Base-by-base conservation (phyloP, 768 basidiomycete species). In the Rhodotorula kratochvilovae region DNA sequence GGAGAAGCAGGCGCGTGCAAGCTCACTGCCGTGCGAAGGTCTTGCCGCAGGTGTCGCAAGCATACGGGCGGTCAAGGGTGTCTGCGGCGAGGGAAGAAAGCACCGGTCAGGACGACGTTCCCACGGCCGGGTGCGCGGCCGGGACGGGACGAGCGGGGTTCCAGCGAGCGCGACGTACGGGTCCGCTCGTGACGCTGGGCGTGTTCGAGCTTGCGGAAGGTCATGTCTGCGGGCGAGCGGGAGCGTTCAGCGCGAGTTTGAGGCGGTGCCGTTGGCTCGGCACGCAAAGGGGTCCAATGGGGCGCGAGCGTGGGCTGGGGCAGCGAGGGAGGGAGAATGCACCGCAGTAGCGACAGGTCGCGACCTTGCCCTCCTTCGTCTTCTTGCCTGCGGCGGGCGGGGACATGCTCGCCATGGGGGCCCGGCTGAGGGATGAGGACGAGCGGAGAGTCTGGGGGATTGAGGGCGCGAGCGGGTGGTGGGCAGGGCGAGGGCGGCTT, bases 191-290 rank as follows among this genome's bases (percentile, higher is more conserved):
- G 77, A 0, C 77, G 55, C 50, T 78, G 77, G 21, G 71, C 60
- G 55, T 78, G 77, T 51, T 78, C 77, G 39, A 77, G 67, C 61
- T 76, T 77, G 31, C 67, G 71, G 66, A 77, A 77, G n/a, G 66
- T 51, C 56, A 59, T 59, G 46, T 71, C 70, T 71, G 61, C 43
- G 19, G 29, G 62, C 4, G n/a, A 0, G 46, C 35, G 11, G 33
- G n/a, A 39, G 8, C 39, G 13, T 39, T 39, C 35, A 60, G 39
- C 79, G 19, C 45, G 21, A 46, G 19, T 46, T 11, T 16, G 45
- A 46, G 45, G 25, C 17, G 25, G 23, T 19, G 23, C 25, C 23
- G 25, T 10, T 13, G 48, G 25, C 25, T 50, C 48, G 48, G 48
- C 48, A 50, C 7, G 5, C 23, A 23, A 10, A 7, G 25, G 27